These are phyloP conservation scores for Erysiphe neolycopersici DNA, from an alignment of 2,329 filamentous ascomycete genomes.

Conservation along the genomic window DNA sequence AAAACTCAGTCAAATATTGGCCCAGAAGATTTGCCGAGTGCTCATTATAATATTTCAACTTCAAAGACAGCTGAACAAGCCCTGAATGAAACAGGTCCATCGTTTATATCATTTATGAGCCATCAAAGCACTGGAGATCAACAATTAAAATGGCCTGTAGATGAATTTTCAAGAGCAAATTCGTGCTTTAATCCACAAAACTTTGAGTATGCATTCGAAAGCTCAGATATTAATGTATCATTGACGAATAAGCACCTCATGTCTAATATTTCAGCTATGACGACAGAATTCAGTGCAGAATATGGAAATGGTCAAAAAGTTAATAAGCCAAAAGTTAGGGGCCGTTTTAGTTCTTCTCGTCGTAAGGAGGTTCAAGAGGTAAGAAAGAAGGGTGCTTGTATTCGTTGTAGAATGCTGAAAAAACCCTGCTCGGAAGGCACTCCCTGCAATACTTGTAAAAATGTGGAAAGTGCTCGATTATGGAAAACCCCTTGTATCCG, in stretches of 20 bases:
- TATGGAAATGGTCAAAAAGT: slow-evolving; percentile 11
- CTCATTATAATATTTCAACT: slow-evolving; percentile 1
- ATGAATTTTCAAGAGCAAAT: slow-evolving; percentile 5
- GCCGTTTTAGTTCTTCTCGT: slow-evolving; percentile 28
- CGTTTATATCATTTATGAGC: slow-evolving; percentile 6
- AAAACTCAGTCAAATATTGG: slow-evolving; percentile 3
- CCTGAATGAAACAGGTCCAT: slow-evolving; percentile 7
- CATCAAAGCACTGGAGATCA: slow-evolving; percentile 5
- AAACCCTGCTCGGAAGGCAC: slow-evolving; percentile 39
- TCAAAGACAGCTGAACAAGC: slow-evolving; percentile 6
- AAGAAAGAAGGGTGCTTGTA: slow-evolving; percentile 36
- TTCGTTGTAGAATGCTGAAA: slow-evolving; percentile 35
- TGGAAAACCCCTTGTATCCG: slow-evolving; percentile 38
- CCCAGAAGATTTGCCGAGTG: no score
- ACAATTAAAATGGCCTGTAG: slow-evolving; percentile 9
- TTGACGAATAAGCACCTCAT: slow-evolving; percentile 6
- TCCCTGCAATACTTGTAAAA: slow-evolving; percentile 35
- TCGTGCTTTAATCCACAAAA: slow-evolving; percentile 1
- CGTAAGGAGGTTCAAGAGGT: slow-evolving; percentile 38
- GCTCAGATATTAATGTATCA: slow-evolving; percentile 1
- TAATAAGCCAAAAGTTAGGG: slow-evolving; percentile 21
- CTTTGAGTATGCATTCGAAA: slow-evolving; percentile 1
- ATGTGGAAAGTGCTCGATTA: slow-evolving; percentile 34
- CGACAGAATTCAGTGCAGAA: slow-evolving; percentile 13
- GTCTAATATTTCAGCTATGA: slow-evolving; percentile 8